Conservation (phyloP, 2,329 filamentous ascomycete species). For the Talaromyces sp. region DNA sequence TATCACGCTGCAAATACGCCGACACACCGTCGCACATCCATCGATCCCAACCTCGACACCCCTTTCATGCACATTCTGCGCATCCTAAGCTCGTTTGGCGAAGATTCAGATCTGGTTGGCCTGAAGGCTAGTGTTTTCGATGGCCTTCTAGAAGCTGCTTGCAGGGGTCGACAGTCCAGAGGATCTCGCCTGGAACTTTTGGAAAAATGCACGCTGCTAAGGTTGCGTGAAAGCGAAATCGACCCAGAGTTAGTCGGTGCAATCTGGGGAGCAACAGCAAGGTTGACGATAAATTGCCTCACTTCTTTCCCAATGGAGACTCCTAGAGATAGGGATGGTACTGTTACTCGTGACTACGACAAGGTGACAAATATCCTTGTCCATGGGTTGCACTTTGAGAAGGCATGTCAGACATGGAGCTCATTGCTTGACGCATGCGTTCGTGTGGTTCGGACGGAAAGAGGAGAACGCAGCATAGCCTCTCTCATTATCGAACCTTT, state of each 20-base stretch:
- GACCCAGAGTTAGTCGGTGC: constrained; percentile 15
- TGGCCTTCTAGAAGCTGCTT: constrained; percentile 26
- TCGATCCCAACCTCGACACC: constrained; percentile 25
- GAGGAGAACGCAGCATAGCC: constrained; percentile 61
- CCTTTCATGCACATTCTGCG: constrained; percentile 36
- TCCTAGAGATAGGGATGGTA: constrained; percentile 44
- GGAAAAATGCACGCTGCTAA: constrained; percentile 29
- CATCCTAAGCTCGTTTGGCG: constrained; percentile 21
- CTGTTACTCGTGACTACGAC: constrained; percentile 61
- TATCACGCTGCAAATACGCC: constrained; percentile 42
- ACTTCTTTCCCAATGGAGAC: constrained; percentile 34
- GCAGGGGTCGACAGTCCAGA: constrained; percentile 27
- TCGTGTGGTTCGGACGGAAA: constrained; percentile 53
- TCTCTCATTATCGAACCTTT: constrained; percentile 66
- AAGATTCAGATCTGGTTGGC: constrained; percentile 14
- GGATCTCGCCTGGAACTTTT: constrained; percentile 33
- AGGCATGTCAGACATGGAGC: constrained; percentile 32
- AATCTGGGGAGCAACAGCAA: constrained; percentile 32
- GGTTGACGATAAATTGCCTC: constrained; percentile 30
- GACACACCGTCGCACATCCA: constrained; percentile 23
- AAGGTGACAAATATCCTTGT: constrained; percentile 63
- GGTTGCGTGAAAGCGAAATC: constrained; percentile 13
- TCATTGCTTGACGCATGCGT: constrained; percentile 54
- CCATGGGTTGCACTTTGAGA: constrained; percentile 43
- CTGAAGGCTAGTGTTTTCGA: constrained; percentile 25